Evolutionary conservation across 2,329 filamentous ascomycete genomes (phyloP).

Genomic region (Zasmidium citrigriseum): DNA sequence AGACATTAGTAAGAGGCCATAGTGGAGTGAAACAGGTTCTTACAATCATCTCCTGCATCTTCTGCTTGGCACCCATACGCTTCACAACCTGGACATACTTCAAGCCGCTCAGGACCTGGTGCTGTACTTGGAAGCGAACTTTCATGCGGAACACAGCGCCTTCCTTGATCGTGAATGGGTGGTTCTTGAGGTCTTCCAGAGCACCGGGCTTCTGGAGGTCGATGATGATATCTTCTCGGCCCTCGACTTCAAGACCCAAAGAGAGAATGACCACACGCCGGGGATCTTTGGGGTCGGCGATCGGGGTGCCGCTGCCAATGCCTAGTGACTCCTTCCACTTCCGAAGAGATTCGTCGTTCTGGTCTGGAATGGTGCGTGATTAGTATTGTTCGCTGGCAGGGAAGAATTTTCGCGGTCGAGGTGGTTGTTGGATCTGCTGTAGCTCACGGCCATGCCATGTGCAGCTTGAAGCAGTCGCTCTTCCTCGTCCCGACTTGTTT

Average conservation of each 20-base stretch:
- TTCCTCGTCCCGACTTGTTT: neutral
- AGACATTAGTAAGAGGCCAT: neutral
- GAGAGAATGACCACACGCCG: slow-evolving; percentile 92
- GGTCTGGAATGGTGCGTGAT: slow-evolving; percentile 46
- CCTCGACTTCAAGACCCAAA: slow-evolving; percentile 80
- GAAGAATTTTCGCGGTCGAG: too few relatives aligned
- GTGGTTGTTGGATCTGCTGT: too few relatives aligned
- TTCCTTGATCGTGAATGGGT: slow-evolving; percentile 98
- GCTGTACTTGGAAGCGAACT: slow-evolving; percentile 91
- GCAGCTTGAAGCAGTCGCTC: too few relatives aligned
- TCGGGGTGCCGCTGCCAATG: slow-evolving; percentile 62
- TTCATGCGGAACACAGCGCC: slow-evolving; percentile 92
- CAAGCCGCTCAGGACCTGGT: slow-evolving; percentile 90
- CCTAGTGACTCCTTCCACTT: slow-evolving; percentile 97
- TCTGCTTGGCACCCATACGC: slow-evolving; percentile 83
- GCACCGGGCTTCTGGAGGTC: slow-evolving; percentile 76
- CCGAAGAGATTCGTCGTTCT: slow-evolving; percentile 88
- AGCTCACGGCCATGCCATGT: too few relatives aligned
- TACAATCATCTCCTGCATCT: slow-evolving; percentile 98
- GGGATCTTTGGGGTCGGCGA: slow-evolving; percentile 66
- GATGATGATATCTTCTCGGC: slow-evolving; percentile 82
- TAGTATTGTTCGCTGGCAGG: neutral
- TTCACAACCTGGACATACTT: slow-evolving; percentile 96
- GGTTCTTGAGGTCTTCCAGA: slow-evolving; percentile 76
- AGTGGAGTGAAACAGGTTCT: slow-evolving; percentile 32